Base-by-base conservation (phyloP, 495 filamentous ascomycete genomes). In the Trichoderma erinaceum region DNA sequence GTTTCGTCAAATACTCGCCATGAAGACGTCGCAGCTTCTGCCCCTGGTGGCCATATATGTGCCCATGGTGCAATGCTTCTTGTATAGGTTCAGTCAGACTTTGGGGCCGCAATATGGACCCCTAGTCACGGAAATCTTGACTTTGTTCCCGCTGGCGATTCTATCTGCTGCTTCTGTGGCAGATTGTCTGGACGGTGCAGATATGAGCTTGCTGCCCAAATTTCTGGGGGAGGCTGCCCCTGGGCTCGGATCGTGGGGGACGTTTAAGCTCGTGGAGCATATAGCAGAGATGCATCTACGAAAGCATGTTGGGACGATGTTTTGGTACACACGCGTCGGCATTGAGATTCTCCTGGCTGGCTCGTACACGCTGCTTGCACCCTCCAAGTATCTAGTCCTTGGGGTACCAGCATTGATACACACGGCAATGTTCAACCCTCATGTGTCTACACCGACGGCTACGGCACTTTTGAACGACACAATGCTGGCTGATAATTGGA, bases 11-110 rank as follows among this genome's bases (percentile, higher is more conserved):
- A 7, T 48, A n/a, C 73, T 86, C 68, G 73, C 79, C 44, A 66
- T 83, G 12, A 78, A 78, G 65, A 76, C 82, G 1, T 91, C 95
- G 73, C 90, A 94, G 73, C 82, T 99, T 27, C 81, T 99, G 21
- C 86, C 93, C 3, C 77, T 93, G 23, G 75, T 93, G 32, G 90
- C 92, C 3, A 81, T 88, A 63, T 93, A 88, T 78, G 86, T 90
- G 18, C 92, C 93, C 6, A 78, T 84, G 16, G 75, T 89, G 32
- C 90, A 97, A 74, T 88, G 84, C 68, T 83, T 85, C 64, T 75
- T 96, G 23, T 88, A 87, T 71, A 78, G 83, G 64, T 80, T 82
- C 67, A 93, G 91, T 72, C 82, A 79, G 6, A 67, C 73, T 16
- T 77, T 94, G 48, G 91, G 91, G 1, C 88, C 89, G 27, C 74